These are phyloP conservation scores for Hirschfeldia incana DNA, from an alignment of 345 rosid genomes.

Conservation along the genomic window DNA sequence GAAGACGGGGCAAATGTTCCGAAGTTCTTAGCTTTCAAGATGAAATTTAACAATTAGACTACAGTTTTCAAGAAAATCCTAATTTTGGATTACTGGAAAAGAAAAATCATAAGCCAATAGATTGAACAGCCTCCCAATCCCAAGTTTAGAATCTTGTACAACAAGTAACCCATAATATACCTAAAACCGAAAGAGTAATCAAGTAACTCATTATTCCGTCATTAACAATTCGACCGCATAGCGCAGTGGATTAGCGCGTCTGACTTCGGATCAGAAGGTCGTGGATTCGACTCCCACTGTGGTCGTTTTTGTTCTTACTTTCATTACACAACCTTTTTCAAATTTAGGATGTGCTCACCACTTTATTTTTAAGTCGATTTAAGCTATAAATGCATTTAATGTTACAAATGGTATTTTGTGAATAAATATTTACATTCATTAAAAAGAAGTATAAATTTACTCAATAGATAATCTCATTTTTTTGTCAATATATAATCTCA, in stretches of 20 bases:
- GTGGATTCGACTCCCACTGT: constrained; percentile 76
- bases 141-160: not conserved
- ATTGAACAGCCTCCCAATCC: not conserved
- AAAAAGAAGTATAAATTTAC: too few relatives aligned
- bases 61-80: not conserved
- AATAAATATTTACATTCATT: too few relatives aligned
- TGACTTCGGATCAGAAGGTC: constrained; percentile 99
- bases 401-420: too few relatives aligned
- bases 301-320: constrained; percentile 9
- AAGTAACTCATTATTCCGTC: not conserved
- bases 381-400: too few relatives aligned
- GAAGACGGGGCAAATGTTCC: not conserved
- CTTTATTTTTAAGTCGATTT: too few relatives aligned
- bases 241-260: constrained; percentile 99
- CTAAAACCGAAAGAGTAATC: not conserved
- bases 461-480: too few relatives aligned
- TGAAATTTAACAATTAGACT: not conserved
- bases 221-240: constrained; percentile 55
- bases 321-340: not conserved
- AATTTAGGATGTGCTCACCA: too few relatives aligned
- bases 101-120: not conserved
- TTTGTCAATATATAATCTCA: too few relatives aligned
- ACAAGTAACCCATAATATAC: not conserved
- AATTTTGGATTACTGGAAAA: not conserved
- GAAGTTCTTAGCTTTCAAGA: not conserved